A percentile compares a stretch with the other conserved stretches of the same genome.
phyloP scores from a whole-genome alignment of 352 stramenopile genomes.

The Phytophthora megakarya region DNA sequence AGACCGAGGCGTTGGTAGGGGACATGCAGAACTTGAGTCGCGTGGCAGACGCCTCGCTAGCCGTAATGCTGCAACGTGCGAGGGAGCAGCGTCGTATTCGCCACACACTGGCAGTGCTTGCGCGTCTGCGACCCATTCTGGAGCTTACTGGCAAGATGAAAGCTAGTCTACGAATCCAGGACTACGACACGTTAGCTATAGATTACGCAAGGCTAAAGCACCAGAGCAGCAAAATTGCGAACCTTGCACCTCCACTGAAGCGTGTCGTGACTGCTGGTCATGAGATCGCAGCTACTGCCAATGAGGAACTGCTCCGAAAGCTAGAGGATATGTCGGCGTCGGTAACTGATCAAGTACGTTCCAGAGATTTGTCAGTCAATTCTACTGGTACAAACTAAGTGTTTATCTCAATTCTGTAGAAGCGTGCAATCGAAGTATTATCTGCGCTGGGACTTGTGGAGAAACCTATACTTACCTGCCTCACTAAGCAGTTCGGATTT shows the following conservation, averaged over 20 bases:
- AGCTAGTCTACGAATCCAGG: slow-evolving; percentile 54
- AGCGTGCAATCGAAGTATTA: slow-evolving; percentile 62
- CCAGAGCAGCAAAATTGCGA: slow-evolving; percentile 61
- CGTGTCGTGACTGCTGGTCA: slow-evolving; percentile 61
- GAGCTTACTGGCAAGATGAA: slow-evolving; percentile 84
- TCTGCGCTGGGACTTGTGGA: slow-evolving; percentile 61
- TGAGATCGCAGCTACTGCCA: slow-evolving; percentile 63
- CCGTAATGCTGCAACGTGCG: slow-evolving; percentile 74
- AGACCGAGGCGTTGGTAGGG: slow-evolving; percentile 52
- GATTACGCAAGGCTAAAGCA: slow-evolving; percentile 75
- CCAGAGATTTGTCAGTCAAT: no score
- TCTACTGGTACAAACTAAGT: no score
- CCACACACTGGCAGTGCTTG: slow-evolving; percentile 73
- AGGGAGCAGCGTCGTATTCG: slow-evolving; percentile 80
- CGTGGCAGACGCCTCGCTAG: slow-evolving; percentile 69
- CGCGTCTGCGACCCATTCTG: slow-evolving; percentile 68
- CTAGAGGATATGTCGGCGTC: slow-evolving; percentile 70
- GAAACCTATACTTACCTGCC: slow-evolving; percentile 68
- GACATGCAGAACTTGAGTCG: slow-evolving; percentile 66
- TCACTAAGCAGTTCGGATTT: slow-evolving; percentile 73
- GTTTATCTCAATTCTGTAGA: slow-evolving; percentile 29
- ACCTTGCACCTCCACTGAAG: slow-evolving; percentile 55
- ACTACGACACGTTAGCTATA: slow-evolving; percentile 78
- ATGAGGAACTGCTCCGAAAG: slow-evolving; percentile 58
- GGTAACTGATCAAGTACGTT: slow-evolving; percentile 58